These are phyloP conservation scores for Apiospora phragmitis DNA, from an alignment of 2,329 filamentous ascomycete genomes.

Conservation along the genomic window DNA sequence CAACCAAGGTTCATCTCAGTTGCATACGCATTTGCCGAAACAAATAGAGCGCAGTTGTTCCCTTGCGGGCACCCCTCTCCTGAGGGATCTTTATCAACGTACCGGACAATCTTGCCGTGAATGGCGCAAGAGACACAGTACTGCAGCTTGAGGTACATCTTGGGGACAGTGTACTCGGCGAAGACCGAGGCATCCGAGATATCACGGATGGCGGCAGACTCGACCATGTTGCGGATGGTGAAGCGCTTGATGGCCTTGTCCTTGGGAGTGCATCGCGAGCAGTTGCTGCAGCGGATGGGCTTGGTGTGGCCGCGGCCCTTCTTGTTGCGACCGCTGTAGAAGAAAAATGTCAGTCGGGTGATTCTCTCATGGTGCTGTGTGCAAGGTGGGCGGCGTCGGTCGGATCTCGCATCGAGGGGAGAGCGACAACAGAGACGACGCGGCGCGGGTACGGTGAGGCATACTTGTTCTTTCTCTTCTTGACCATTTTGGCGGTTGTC, in stretches of 20 bases:
- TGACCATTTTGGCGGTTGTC: slow-evolving; percentile 64
- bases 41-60: slow-evolving; percentile 52
- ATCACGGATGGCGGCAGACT: slow-evolving; percentile 99
- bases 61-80: slow-evolving; percentile 40
- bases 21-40: slow-evolving; percentile 37
- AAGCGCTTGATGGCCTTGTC: slow-evolving; percentile 99
- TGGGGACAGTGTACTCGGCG: slow-evolving; percentile 98
- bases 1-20: slow-evolving; percentile 60
- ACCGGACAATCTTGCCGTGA: slow-evolving; percentile 99
- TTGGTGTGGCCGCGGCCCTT: slow-evolving; percentile 99
- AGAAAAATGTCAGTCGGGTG: slow-evolving; percentile 25
- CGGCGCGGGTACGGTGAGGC: slow-evolving; percentile 20
- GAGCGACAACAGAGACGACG: background rate
- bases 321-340: slow-evolving; percentile 94
- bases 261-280: slow-evolving; percentile 89
- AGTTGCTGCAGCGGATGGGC: slow-evolving; percentile 83
- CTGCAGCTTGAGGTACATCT: slow-evolving; percentile 99
- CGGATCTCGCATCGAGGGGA: slow-evolving; percentile 1
- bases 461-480: slow-evolving; percentile 72
- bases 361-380: slow-evolving; percentile 1
- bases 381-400: background rate
- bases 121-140: slow-evolving; percentile 99
- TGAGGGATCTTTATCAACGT: slow-evolving; percentile 55
- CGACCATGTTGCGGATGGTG: slow-evolving; percentile 99
- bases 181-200: slow-evolving; percentile 99